Conservation (phyloP, 2,329 filamentous ascomycete species). For the Metarhizium humberi region DNA sequence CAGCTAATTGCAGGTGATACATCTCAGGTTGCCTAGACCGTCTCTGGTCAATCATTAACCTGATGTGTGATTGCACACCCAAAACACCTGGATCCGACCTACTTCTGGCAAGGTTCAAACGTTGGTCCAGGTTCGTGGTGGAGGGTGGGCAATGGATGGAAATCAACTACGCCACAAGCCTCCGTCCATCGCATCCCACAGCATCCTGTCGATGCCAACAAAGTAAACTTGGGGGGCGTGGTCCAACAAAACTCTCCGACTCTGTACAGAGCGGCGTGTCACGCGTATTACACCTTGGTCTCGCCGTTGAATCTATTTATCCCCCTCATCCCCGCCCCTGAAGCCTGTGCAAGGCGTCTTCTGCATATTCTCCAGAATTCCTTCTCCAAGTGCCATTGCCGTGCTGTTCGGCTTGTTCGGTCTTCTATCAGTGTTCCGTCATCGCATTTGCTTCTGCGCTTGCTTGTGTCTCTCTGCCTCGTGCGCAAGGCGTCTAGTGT, state of each 20-base stretch:
- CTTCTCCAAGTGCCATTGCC: neutral
- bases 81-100: neutral
- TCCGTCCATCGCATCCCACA: neutral
- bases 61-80: neutral
- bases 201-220: neutral
- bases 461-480: neutral
- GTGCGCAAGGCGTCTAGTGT: neutral
- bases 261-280: neutral
- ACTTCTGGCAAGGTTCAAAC: neutral
- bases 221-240: neutral
- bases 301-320: neutral
- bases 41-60: neutral
- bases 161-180: constrained; percentile 2
- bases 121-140: neutral
- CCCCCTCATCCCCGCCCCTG: neutral
- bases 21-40: neutral
- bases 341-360: neutral
- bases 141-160: constrained; percentile 3
- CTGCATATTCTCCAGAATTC: neutral
- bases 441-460: neutral
- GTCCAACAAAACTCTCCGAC: neutral
- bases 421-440: constrained; percentile 2
- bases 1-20: neutral
- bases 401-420: constrained; percentile 3
- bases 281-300: neutral